A percentile compares a stretch with the other conserved stretches of the same genome.
Evolutionary conservation across 2,329 filamentous ascomycete genomes (phyloP).

Genomic region (Aspergillus sp.): DNA sequence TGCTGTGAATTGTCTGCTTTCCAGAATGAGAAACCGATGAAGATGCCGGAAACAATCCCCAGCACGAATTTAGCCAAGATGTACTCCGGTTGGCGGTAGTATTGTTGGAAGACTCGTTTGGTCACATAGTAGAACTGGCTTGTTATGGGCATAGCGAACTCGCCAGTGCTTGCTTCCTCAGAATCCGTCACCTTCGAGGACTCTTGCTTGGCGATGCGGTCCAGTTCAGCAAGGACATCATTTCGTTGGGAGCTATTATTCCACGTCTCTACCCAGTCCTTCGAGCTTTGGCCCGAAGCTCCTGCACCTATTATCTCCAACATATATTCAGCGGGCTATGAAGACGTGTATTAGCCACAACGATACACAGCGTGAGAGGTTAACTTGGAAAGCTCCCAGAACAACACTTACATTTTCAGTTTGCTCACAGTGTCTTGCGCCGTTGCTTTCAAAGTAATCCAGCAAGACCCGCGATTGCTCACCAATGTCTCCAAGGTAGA

Average conservation of each 20-base stretch:
- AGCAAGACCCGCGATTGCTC: constrained; percentile 53
- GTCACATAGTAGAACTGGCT: constrained; percentile 65
- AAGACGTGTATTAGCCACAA: background rate
- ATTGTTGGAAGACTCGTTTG: constrained; percentile 75
- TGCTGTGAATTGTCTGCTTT: constrained; percentile 67
- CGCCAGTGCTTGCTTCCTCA: constrained; percentile 55
- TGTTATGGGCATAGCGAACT: constrained; percentile 71
- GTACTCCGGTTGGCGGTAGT: constrained; percentile 80
- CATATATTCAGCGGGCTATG: constrained; percentile 62
- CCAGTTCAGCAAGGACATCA: constrained; percentile 55
- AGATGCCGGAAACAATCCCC: constrained; percentile 58
- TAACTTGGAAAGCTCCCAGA: too few species aligned
- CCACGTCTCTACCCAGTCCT: constrained; percentile 64
- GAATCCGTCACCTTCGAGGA: constrained; percentile 38
- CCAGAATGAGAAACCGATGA: constrained; percentile 78
- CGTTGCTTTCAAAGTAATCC: constrained; percentile 60
- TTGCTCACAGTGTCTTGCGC: constrained; percentile 37
- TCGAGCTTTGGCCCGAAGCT: constrained; percentile 45
- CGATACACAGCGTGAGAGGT: background rate
- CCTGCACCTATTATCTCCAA: constrained; percentile 53
- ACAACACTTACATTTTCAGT: constrained; percentile 33
- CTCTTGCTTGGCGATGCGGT: constrained; percentile 40
- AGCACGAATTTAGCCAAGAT: constrained; percentile 75
- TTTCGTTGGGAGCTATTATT: constrained; percentile 53
- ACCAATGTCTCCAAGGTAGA: constrained; percentile 65